Evolutionary conservation across 1,284 basidiomycete genomes (phyloP), one percentile per base, ranked within the genome.

Genomic region (Cutaneotrichosporon sp.): DNA sequence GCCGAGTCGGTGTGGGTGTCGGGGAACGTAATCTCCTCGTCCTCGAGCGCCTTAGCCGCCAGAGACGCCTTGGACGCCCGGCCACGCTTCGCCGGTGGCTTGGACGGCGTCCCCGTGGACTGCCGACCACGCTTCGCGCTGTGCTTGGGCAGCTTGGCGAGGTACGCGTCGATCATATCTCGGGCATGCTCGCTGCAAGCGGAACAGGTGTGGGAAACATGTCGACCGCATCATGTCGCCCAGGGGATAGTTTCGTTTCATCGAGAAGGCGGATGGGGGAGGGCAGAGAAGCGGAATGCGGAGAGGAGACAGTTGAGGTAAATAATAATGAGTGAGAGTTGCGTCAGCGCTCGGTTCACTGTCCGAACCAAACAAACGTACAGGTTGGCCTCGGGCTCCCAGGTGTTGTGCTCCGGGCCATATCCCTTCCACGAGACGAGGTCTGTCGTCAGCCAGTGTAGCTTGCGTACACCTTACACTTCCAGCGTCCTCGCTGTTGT

Each of bases 1-100:
- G 70, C 54, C 13, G 58, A 54, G 59, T 78, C 77, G 1, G 60
- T 60, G 64, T 78, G 73, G 6, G 73, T 72, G 24, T 67, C 59
- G 10, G 64, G 63, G 50, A 55, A 70, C 11, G 36, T 87, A 89
- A 74, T 18, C 82, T 89, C 47, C 82, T 84, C 71, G 84, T 88
- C 77, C 83, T 86, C 66, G 72, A 80, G 27, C n/a, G 38, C 16
- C 38, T 42, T 42, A 7, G 18, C n/a, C n/a, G n/a, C n/a, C n/a
- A n/a, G n/a, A n/a, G 36, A 87, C 78, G 24, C 66, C 68, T 54
- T 65, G 42, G 53, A 24, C 25, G 45, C 11, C 4, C 47, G 47
- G 25, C 25, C 47, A 9, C 58, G 56, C 60, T 55, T 46, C 53
- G 61, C 33, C 6, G 47, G 14, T 18, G 47, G 25, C 56, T 59